Percentiles rank a stretch among this genome's conserved stretches.
Conservation (phyloP, 192 early-diverging fungal genomes). For the Coemansia sp. region DNA sequence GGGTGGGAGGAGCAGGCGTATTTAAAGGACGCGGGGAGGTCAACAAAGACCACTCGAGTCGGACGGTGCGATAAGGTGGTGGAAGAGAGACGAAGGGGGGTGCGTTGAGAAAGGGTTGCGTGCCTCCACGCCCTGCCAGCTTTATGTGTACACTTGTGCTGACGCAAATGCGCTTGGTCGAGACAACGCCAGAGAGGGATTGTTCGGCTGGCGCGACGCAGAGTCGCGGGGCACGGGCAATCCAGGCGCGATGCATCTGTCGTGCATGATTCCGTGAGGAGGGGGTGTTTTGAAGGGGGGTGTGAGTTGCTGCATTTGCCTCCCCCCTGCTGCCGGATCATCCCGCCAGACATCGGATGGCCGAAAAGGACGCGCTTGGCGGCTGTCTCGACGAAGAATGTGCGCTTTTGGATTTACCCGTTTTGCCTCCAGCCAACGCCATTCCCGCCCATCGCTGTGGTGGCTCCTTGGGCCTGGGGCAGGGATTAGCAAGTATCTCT, state of each 20-base stretch:
- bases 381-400: background rate
- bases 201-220: background rate
- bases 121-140: background rate
- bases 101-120: slow-evolving; percentile 6
- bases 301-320: background rate
- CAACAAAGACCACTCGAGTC: background rate
- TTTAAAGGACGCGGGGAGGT: slow-evolving; percentile 8
- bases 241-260: slow-evolving; percentile 1
- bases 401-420: slow-evolving; percentile 7
- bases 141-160: background rate
- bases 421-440: slow-evolving; percentile 3
- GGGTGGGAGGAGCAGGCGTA: background rate
- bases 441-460: background rate
- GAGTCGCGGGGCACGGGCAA: background rate
- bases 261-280: slow-evolving; percentile 2
- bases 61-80: background rate
- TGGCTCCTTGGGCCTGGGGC: background rate
- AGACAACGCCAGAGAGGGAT: background rate
- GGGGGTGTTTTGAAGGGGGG: background rate
- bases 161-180: background rate
- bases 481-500: background rate
- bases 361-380: background rate
- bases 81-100: background rate
- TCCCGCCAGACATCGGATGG: background rate
- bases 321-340: slow-evolving; percentile 1